phyloP scores from a whole-genome alignment of 495 filamentous ascomycete species.

The Cryomyces antarcticus region DNA sequence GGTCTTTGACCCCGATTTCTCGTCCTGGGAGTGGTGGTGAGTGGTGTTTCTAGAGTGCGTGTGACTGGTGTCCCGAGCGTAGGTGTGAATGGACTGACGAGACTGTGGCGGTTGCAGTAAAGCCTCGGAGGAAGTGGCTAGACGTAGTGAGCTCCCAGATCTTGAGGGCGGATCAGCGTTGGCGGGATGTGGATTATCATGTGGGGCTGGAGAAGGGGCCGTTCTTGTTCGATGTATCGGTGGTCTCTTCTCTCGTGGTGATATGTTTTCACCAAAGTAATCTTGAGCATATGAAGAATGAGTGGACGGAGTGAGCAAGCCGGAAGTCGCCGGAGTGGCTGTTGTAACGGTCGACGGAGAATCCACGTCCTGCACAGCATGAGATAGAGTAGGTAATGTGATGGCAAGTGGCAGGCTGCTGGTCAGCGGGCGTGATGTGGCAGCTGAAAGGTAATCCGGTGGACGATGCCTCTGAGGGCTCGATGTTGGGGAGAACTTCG shows the following conservation, averaged over 20 bases:
- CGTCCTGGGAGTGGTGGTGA: neutral
- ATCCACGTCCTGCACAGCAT: conserved; percentile 15
- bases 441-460: conserved; percentile 10
- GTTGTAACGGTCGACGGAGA: conserved; percentile 7
- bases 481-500: conserved; percentile 11
- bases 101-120: neutral
- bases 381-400: conserved; percentile 10
- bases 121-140: neutral
- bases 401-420: conserved; percentile 10
- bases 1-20: neutral
- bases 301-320: conserved; percentile 4
- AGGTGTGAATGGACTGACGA: neutral
- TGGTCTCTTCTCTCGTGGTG: too few species aligned
- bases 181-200: too few species aligned
- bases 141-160: neutral
- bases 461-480: conserved; percentile 10
- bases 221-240: too few species aligned
- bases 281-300: conserved; percentile 4
- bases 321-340: neutral
- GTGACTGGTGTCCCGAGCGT: neutral
- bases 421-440: conserved; percentile 1
- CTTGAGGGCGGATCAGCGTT: neutral
- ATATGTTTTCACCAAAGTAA: conserved; percentile 2
- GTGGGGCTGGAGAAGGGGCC: too few species aligned
- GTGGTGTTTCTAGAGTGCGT: neutral